Percentiles rank a stretch among this genome's conserved stretches.
Evolutionary conservation across 2,329 filamentous ascomycete species (phyloP).

Genomic region (Fusarium tricinctum): DNA sequence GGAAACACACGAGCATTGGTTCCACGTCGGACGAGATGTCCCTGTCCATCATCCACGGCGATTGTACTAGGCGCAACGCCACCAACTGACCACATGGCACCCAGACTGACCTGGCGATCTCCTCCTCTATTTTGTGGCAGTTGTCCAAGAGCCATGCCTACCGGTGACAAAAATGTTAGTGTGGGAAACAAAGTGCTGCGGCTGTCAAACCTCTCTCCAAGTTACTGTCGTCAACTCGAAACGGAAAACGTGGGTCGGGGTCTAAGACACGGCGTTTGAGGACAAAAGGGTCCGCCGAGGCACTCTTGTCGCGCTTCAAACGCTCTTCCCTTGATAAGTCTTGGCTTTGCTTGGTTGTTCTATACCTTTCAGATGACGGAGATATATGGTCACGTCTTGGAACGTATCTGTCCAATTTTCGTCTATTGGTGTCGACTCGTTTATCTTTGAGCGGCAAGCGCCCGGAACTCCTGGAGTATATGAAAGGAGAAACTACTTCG

Average conservation of each 20-base stretch:
- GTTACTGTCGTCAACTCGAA: slow-evolving; percentile 32
- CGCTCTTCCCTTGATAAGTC: slow-evolving; percentile 61
- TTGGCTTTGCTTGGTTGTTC: slow-evolving; percentile 59
- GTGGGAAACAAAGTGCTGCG: background rate
- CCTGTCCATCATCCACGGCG: slow-evolving; percentile 73
- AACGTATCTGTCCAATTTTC: slow-evolving; percentile 65
- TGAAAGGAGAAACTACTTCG: slow-evolving; percentile 32
- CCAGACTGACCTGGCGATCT: slow-evolving; percentile 71
- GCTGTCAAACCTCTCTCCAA: slow-evolving; percentile 32
- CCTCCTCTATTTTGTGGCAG: slow-evolving; percentile 43
- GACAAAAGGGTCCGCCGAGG: slow-evolving; percentile 60
- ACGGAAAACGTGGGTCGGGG: slow-evolving; percentile 29
- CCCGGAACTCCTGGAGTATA: slow-evolving; percentile 16
- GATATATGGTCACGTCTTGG: slow-evolving; percentile 57
- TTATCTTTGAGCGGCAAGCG: slow-evolving; percentile 13
- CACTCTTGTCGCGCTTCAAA: slow-evolving; percentile 59
- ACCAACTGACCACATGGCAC: slow-evolving; percentile 83
- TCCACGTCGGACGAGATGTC: slow-evolving; percentile 75
- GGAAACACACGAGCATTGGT: slow-evolving; percentile 78
- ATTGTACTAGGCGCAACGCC: slow-evolving; percentile 71
- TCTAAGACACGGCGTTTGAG: slow-evolving; percentile 46
- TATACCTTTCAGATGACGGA: slow-evolving; percentile 61
- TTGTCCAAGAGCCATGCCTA: slow-evolving; percentile 48
- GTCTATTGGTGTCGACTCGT: slow-evolving; percentile 26
- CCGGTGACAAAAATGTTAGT: slow-evolving; percentile 23